Conservation (phyloP, 2,329 filamentous ascomycete species). For the Tetracladium maxilliforme region DNA sequence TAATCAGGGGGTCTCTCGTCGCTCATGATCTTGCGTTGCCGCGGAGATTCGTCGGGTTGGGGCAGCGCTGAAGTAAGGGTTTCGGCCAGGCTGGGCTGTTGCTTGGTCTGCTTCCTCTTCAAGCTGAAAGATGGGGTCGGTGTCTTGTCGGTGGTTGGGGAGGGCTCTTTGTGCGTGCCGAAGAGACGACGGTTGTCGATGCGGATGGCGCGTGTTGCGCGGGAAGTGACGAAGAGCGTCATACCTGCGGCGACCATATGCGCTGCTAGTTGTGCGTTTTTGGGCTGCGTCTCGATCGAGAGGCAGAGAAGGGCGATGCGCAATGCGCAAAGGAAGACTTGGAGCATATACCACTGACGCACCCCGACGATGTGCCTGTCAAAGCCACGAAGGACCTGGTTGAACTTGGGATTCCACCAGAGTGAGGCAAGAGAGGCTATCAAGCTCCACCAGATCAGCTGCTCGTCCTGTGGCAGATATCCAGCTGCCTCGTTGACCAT, state of each 20-base stretch:
- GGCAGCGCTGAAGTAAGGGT: slow-evolving; percentile 1
- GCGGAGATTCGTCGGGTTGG: slow-evolving; percentile 1
- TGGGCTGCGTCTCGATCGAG: slow-evolving; percentile 6
- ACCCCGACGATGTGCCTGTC: slow-evolving; percentile 44
- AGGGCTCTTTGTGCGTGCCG: not conserved
- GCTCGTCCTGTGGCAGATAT: not conserved
- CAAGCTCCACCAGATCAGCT: slow-evolving; percentile 33
- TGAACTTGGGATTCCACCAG: slow-evolving; percentile 58
- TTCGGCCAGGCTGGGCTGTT: slow-evolving; percentile 1
- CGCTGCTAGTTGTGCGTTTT: slow-evolving; percentile 16
- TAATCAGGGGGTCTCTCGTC: not conserved
- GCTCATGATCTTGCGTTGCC: slow-evolving; percentile 1
- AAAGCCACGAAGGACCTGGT: slow-evolving; percentile 43
- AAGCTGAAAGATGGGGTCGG: not conserved
- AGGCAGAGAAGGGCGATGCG: slow-evolving; percentile 32
- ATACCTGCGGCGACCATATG: slow-evolving; percentile 40
- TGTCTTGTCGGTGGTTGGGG: too few relatives aligned
- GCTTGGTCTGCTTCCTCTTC: slow-evolving; percentile 1
- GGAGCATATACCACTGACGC: slow-evolving; percentile 50
- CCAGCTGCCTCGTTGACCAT: too few relatives aligned
- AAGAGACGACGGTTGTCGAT: slow-evolving; percentile 34
- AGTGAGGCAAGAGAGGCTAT: slow-evolving; percentile 32
- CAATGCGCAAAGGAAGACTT: slow-evolving; percentile 39
- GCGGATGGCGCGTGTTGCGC: slow-evolving; percentile 29
- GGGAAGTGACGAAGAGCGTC: slow-evolving; percentile 33